A percentile compares a stretch with the other conserved stretches of the same genome.
phyloP scores from a whole-genome alignment of 1,284 basidiomycete species.

The Violaceomyces palustris region DNA sequence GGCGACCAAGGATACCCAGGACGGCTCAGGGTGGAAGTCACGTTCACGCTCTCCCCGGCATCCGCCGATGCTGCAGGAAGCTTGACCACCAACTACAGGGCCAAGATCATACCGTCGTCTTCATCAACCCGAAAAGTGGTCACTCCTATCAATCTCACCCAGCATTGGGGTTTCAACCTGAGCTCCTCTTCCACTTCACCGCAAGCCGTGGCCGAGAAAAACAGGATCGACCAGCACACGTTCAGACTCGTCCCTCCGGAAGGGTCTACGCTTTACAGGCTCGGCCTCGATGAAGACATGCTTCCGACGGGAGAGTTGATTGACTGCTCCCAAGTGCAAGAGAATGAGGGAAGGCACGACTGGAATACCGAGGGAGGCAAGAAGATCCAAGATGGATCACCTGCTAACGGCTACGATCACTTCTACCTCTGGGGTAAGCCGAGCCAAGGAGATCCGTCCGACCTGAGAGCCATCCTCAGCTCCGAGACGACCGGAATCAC shows the following conservation, averaged over 20 bases:
- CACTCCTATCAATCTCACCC: constrained; percentile 49
- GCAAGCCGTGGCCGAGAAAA: neutral
- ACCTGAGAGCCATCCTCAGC: neutral
- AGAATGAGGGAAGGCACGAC: constrained; percentile 10
- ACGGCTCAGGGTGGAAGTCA: constrained; percentile 33
- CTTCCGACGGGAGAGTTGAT: constrained; percentile 34
- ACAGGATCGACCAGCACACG: constrained; percentile 27
- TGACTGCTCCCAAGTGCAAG: neutral
- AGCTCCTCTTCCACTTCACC: constrained; percentile 7
- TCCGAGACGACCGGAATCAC: constrained; percentile 23
- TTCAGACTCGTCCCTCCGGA: constrained; percentile 20
- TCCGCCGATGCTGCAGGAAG: constrained; percentile 14
- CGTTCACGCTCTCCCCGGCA: constrained; percentile 21
- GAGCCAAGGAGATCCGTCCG: neutral
- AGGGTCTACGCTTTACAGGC: constrained; percentile 19
- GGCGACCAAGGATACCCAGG: constrained; percentile 45
- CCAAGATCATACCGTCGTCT: constrained; percentile 25
- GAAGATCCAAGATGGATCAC: constrained; percentile 13
- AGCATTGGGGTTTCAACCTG: constrained; percentile 50
- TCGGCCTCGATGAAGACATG: constrained; percentile 24
- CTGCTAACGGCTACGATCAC: constrained; percentile 37
- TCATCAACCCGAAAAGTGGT: neutral
- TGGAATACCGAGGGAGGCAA: constrained; percentile 24
- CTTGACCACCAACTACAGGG: constrained; percentile 39
- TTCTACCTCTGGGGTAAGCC: constrained; percentile 48